Percentiles rank a stretch among this genome's conserved stretches.
phyloP scores from a whole-genome alignment of 257 asterid species.

The Plantago elongata region DNA sequence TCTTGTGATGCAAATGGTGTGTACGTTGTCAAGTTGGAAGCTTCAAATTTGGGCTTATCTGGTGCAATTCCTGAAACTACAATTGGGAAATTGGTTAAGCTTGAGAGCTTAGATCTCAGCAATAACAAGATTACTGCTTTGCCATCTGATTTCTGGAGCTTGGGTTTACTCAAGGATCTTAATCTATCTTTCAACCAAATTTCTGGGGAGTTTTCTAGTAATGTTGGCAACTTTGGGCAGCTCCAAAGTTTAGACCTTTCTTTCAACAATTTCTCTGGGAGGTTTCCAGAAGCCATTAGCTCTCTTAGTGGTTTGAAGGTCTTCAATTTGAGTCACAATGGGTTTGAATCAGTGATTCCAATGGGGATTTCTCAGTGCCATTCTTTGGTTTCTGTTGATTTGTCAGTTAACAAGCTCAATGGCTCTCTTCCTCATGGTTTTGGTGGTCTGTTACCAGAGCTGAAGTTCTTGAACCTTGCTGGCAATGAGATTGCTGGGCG shows the following conservation, averaged over 20 bases:
- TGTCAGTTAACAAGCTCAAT: slow-evolving; percentile 52
- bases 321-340: slow-evolving; percentile 58
- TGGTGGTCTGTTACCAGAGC: slow-evolving; percentile 54
- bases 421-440: slow-evolving; percentile 63
- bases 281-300: slow-evolving; percentile 65
- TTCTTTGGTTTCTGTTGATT: slow-evolving; percentile 57
- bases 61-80: slow-evolving; percentile 83
- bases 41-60: slow-evolving; percentile 61
- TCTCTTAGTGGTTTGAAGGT: slow-evolving; percentile 51
- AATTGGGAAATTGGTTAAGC: slow-evolving; percentile 66
- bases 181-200: slow-evolving; percentile 68
- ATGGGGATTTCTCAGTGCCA: slow-evolving; percentile 51
- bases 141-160: slow-evolving; percentile 93
- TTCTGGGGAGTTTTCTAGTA: slow-evolving; percentile 53
- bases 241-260: slow-evolving; percentile 79
- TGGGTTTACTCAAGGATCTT: slow-evolving; percentile 58
- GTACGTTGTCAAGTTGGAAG: slow-evolving; percentile 43
- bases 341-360: slow-evolving; percentile 52
- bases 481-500: slow-evolving; percentile 54
- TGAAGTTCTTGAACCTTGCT: slow-evolving; percentile 60
- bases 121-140: slow-evolving; percentile 56
- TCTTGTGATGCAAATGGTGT: slow-evolving; percentile 55
- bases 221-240: slow-evolving; percentile 70
- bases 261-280: slow-evolving; percentile 64
- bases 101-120: slow-evolving; percentile 79